Percentiles rank a stretch among this genome's conserved stretches.
Evolutionary conservation across 2,329 filamentous ascomycete genomes (phyloP).

Genomic region (Stagonosporopsis chrysanthemi): DNA sequence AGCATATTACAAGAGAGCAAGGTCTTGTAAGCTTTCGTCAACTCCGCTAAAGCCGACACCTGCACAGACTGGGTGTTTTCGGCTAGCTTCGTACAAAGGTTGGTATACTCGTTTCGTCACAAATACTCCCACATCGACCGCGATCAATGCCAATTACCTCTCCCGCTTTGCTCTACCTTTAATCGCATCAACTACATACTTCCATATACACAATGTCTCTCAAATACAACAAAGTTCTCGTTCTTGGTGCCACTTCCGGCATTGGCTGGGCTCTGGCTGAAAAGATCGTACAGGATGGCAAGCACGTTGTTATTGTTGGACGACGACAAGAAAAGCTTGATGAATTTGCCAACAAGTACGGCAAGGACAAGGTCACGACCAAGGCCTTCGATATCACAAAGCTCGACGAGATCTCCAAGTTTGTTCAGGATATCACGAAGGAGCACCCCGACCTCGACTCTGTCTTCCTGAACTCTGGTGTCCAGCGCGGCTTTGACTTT

Average conservation of each 20-base stretch:
- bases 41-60: constrained; percentile 8
- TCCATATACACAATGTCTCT: constrained; percentile 50
- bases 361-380: constrained; percentile 55
- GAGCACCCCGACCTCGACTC: constrained; percentile 61
- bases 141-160: background rate
- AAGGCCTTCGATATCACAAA: constrained; percentile 61
- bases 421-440: constrained; percentile 52
- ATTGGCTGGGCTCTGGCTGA: constrained; percentile 61
- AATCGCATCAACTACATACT: background rate
- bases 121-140: background rate
- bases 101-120: constrained; percentile 3
- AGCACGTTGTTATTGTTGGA: constrained; percentile 58
- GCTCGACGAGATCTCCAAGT: constrained; percentile 56
- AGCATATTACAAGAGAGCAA: background rate
- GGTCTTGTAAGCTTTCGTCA: background rate
- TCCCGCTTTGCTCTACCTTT: background rate
- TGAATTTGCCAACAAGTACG: constrained; percentile 56
- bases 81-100: background rate
- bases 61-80: background rate
- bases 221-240: constrained; percentile 60
- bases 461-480: constrained; percentile 62
- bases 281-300: constrained; percentile 57
- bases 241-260: constrained; percentile 62
- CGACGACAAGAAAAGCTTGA: constrained; percentile 61
- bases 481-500: constrained; percentile 60